phyloP scores from a whole-genome alignment of 768 basidiomycete species.

The Antrodiella citrinella region DNA sequence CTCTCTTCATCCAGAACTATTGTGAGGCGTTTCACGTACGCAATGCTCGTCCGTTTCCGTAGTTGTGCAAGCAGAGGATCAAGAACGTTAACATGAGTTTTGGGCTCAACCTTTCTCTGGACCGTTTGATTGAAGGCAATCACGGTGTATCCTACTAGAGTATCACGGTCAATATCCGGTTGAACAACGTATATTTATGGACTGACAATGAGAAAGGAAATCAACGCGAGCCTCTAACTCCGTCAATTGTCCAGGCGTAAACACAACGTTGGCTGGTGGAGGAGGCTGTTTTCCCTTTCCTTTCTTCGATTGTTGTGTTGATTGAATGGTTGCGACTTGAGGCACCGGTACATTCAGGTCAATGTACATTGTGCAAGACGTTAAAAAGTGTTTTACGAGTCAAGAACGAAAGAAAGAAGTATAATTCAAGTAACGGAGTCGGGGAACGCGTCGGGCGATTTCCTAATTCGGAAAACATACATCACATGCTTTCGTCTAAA shows the following conservation, averaged over 20 bases:
- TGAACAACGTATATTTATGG: not conserved
- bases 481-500: too few species aligned
- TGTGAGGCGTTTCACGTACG: constrained; percentile 71
- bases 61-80: constrained; percentile 52
- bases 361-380: constrained; percentile 12
- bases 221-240: constrained; percentile 59
- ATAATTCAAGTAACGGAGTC: too few species aligned
- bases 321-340: constrained; percentile 3
- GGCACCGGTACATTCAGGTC: constrained; percentile 21
- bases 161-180: constrained; percentile 10
- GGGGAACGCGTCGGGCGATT: too few species aligned
- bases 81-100: constrained; percentile 58
- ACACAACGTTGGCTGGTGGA: constrained; percentile 21
- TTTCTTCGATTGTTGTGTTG: constrained; percentile 35
- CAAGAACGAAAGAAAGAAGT: too few species aligned
- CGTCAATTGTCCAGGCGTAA: constrained; percentile 47
- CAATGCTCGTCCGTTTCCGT: constrained; percentile 47
- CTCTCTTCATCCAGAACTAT: constrained; percentile 77
- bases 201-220: constrained; percentile 65
- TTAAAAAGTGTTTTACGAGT: not conserved
- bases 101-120: constrained; percentile 63
- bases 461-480: too few species aligned
- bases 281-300: constrained; percentile 41
- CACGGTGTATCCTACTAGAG: constrained; percentile 79
- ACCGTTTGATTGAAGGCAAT: constrained; percentile 71